Evolutionary conservation across 441 rosid genomes (phyloP).

Genomic region (Euphorbia neoarborescens): DNA sequence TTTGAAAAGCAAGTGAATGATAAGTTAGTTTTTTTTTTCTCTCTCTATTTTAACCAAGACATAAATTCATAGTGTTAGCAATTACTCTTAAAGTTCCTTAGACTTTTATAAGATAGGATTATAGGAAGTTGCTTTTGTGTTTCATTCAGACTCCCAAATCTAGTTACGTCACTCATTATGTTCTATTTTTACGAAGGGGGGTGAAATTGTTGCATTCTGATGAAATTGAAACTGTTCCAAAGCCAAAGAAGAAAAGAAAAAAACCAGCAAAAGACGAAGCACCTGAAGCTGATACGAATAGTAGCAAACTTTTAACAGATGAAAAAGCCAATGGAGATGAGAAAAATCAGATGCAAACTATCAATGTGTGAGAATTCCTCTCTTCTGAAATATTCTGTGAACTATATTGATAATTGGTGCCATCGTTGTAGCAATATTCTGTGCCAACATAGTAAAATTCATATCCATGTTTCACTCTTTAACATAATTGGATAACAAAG

Average conservation of each 20-base stretch:
- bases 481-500: background rate
- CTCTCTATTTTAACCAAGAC: background rate
- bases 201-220: background rate
- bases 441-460: background rate
- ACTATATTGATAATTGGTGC: background rate
- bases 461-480: background rate
- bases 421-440: background rate
- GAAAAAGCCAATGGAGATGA: constrained; percentile 18
- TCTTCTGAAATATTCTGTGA: constrained; percentile 3
- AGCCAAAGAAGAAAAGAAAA: constrained; percentile 36
- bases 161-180: background rate
- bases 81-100: background rate
- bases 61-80: background rate
- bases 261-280: constrained; percentile 15
- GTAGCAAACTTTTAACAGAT: constrained; percentile 3
- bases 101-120: background rate
- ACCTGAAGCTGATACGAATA: constrained; percentile 8
- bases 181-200: background rate
- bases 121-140: background rate
- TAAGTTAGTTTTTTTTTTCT: constrained; percentile 21
- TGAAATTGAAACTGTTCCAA: constrained; percentile 1
- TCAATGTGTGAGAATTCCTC: constrained; percentile 25
- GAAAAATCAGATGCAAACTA: constrained; percentile 25
- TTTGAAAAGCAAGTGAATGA: constrained; percentile 19
- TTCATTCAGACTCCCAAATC: background rate